Evolutionary conservation across 768 basidiomycete species (phyloP).

Genomic region (Tephrocybe sp.): DNA sequence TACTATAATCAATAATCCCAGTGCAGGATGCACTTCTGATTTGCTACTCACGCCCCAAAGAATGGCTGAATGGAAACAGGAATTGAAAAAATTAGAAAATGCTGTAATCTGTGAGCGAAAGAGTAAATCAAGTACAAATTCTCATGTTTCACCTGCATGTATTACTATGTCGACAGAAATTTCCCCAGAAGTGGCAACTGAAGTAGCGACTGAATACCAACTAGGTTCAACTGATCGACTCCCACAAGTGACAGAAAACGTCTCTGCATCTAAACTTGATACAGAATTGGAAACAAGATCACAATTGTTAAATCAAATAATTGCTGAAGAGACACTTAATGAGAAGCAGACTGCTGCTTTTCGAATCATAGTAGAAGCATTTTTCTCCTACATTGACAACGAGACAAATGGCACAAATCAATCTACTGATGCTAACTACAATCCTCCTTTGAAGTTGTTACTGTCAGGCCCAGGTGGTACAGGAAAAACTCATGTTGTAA

Average conservation of each 20-base stretch:
- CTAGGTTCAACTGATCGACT: neutral
- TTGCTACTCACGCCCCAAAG: neutral
- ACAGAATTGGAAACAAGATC: neutral
- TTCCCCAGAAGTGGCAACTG: too few species aligned
- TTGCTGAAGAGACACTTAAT: neutral
- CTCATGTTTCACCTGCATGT: too few species aligned
- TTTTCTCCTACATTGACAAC: slow-evolving; percentile 1
- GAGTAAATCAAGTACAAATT: too few species aligned
- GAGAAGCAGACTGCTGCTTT: neutral
- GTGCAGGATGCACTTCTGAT: too few species aligned
- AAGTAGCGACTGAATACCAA: too few species aligned
- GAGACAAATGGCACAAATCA: neutral
- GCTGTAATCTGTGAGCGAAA: too few species aligned
- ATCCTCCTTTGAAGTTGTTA: neutral
- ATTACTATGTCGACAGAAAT: too few species aligned
- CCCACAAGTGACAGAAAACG: neutral
- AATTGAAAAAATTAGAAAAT: too few species aligned
- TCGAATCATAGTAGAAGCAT: neutral
- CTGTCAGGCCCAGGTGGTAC: too few species aligned
- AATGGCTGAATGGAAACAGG: neutral
- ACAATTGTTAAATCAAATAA: neutral
- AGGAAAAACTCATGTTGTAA: too few species aligned
- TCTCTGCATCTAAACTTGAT: neutral
- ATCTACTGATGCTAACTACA: neutral
- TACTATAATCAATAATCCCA: too few species aligned